Base-by-base conservation (phyloP, 225 moss, liverwort and hornwort species). In the Pseudoscleropodium purum region DNA sequence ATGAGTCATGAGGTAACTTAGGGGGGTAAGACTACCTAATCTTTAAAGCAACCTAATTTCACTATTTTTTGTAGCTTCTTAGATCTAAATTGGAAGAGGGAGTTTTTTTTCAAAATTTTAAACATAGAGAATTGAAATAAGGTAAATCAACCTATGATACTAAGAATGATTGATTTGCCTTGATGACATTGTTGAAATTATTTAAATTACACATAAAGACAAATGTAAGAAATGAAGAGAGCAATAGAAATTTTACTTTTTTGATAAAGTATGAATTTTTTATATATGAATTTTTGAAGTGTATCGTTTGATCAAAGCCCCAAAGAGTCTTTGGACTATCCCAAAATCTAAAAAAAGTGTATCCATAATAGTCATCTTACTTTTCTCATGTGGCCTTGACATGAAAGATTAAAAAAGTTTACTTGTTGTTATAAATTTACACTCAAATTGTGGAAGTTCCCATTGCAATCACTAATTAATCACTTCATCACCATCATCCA, bases 61-160 rank as follows among this genome's bases (percentile, higher is more conserved):
- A 29, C 6, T 17, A 17, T 29, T 43, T 0, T 73, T 13, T 73
- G 0, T 39, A 29, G 45, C 27, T 43, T 29, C 0, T 45, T 45
- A 10, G 6, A 6, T 43, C 29, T 45, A 27, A 45, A 45, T 45
- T 45, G 9, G 43, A 73, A 29, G 10, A 73, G 2, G 15, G 29
- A 16, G 3, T 2, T 16, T 45, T 43, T 45, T 29, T 10, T 10
- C 1, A 43, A 73, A 73, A 3, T 29, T 27, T 45, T 3, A 45
- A 45, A 2, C 6, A 1, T 10, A 29, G 1, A 37, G 10, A 74
- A 29, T 45, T 45, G 29, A 72, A 72, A 3, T 8, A 9, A 41
- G 5, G 23, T 41, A 25, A 26, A 26, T 15, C 1, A 41, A 3
- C 15, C 2, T 41, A 5, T 15, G 0, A 26, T 5, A 26, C 0